phyloP scores from a whole-genome alignment of 2,329 filamentous ascomycete species.

The Dothistroma pini region DNA sequence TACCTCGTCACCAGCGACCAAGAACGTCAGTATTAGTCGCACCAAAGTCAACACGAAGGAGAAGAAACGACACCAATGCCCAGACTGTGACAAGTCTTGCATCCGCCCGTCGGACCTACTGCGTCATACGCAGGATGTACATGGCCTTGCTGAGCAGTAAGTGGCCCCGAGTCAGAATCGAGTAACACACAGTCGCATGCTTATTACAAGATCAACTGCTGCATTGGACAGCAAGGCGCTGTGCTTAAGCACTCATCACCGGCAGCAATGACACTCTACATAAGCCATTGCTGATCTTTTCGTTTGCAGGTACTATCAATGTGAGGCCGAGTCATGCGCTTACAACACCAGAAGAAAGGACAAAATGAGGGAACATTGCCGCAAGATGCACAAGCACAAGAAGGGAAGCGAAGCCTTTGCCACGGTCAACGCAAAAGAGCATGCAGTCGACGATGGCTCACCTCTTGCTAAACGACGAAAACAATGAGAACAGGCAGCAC shows the following conservation, averaged over 20 bases:
- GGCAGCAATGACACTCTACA: neutral
- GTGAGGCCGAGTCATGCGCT: neutral
- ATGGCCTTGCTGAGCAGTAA: constrained; percentile 1
- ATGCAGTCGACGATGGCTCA: neutral
- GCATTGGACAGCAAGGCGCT: neutral
- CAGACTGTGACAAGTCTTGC: constrained; percentile 6
- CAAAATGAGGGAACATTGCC: constrained; percentile 15
- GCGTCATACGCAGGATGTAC: constrained; percentile 6
- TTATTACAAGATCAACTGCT: neutral
- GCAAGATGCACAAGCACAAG: constrained; percentile 8
- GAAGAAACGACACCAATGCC: neutral
- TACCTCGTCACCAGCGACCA: neutral
- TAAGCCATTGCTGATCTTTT: neutral
- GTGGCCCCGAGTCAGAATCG: neutral
- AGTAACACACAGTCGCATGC: too few species aligned
- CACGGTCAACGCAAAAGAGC: neutral
- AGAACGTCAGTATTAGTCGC: neutral
- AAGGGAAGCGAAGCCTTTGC: constrained; percentile 2
- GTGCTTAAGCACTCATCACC: neutral
- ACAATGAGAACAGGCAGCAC: neutral
- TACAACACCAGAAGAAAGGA: constrained; percentile 9
- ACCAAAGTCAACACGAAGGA: neutral
- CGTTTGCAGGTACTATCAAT: neutral
- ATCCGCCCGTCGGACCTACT: constrained; percentile 2
- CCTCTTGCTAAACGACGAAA: neutral